Evolutionary conservation across 2,329 filamentous ascomycete genomes (phyloP), one percentile per base, ranked within the genome.

Genomic region (Ceratocystis eucalypticola): DNA sequence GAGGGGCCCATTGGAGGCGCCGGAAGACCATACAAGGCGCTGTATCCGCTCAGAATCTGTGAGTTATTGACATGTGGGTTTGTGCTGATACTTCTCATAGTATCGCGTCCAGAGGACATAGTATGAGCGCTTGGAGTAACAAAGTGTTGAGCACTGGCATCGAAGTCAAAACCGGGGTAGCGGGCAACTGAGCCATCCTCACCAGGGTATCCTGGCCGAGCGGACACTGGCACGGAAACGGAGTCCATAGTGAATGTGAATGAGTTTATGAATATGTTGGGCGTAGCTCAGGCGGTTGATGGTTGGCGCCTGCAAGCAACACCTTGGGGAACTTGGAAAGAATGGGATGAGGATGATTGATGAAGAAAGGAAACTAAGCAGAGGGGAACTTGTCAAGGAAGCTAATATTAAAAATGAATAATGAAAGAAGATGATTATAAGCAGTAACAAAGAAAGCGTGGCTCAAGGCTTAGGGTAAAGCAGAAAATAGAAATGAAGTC

Each of bases 111-210:
- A n/a, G 65, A 55, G 2, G 80, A 78, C 64, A 83, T 75, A 71
- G 77, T 78, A 67, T 79, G 75, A 33, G 79, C 77, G 66, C 79
- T 73, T 64, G 78, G 22, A 74, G 76, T 70, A 75, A 77, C 73
- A 79, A 77, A 50, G 79, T 76, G 37, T 76, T 75, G 69, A 79
- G 71, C 68, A 75, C 72, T 69, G 67, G 62, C 28, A 68, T 68
- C 61, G 37, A 65, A 68, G 20, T n/a, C 25, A 41, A 65, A 66
- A 8, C 50, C n/a, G 8, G 64, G 20, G 48, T 68, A 68, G 17
- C 64, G 64, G 30, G 63, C 15, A 41, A 61, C 64, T 41, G 59
- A 20, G 4, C 37, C 22, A 15, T 66, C 66, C 4, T 65, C 64
- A 20, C 30, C 57, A 8, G 63, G 25, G 33, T 59, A 68, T 44